These are phyloP conservation scores for Cadophora sp. DNA, from an alignment of 2,329 filamentous ascomycete genomes.

Conservation along the genomic window DNA sequence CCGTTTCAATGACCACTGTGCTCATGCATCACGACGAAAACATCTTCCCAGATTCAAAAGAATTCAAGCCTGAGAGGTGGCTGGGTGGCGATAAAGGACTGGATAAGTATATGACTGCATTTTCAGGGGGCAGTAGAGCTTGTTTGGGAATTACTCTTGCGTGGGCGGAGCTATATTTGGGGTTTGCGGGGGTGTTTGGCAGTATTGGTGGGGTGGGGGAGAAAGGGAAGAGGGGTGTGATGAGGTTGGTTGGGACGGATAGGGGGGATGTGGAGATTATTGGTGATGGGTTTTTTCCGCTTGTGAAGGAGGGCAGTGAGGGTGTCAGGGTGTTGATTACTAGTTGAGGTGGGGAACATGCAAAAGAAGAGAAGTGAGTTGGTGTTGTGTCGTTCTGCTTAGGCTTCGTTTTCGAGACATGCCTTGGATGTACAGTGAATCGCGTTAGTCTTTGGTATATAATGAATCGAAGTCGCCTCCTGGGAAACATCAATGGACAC, in stretches of 20 bases:
- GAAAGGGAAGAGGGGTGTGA: conserved; percentile 16
- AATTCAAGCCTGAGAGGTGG: conserved; percentile 22
- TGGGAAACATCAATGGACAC: too few species aligned
- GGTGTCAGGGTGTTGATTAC: conserved; percentile 29
- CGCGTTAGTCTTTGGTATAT: too few species aligned
- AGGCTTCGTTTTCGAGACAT: too few species aligned
- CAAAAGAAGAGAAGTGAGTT: too few species aligned
- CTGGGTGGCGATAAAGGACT: conserved; percentile 28
- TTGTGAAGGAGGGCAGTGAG: conserved; percentile 23
- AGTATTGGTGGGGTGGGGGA: conserved; percentile 27
- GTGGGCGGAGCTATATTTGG: conserved; percentile 35
- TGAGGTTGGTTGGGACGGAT: conserved; percentile 42
- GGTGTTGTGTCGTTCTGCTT: too few species aligned
- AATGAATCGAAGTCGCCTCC: too few species aligned
- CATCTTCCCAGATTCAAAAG: conserved; percentile 44
- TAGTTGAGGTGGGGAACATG: neutral
- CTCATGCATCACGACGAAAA: conserved; percentile 49
- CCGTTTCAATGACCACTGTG: conserved; percentile 48
- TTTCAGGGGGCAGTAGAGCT: conserved; percentile 49
- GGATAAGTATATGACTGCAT: conserved; percentile 49
- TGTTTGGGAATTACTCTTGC: conserved; percentile 48
- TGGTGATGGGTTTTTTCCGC: conserved; percentile 28
- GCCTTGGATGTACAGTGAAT: too few species aligned
- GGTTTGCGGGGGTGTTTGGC: conserved; percentile 24
- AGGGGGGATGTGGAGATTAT: conserved; percentile 34